A percentile compares a stretch with the other conserved stretches of the same genome.
phyloP scores from a whole-genome alignment of 768 basidiomycete genomes.

The Sistotremastrum suecicum region DNA sequence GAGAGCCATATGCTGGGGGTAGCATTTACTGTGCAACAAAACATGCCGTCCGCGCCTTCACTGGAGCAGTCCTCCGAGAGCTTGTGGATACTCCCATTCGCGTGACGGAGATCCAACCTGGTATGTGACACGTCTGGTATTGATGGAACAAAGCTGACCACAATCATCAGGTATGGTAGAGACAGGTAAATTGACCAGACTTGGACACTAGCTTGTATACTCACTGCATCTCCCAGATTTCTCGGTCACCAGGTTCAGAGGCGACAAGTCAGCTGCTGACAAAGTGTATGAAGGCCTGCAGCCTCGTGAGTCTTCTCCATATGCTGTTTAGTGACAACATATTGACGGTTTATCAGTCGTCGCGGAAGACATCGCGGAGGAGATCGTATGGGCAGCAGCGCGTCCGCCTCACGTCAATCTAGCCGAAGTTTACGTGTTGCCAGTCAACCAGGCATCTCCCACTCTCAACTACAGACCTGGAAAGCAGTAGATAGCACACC shows the following conservation, averaged over 20 bases:
- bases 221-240: constrained; percentile 37
- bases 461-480: constrained; percentile 43
- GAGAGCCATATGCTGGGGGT: constrained; percentile 81
- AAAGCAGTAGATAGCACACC: constrained; percentile 9
- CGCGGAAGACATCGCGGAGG: constrained; percentile 85
- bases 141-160: constrained; percentile 8
- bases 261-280: constrained; percentile 68
- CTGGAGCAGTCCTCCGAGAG: constrained; percentile 66
- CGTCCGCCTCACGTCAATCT: constrained; percentile 89
- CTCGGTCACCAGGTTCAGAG: constrained; percentile 79
- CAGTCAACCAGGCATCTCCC: constrained; percentile 66
- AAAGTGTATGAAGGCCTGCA: constrained; percentile 84
- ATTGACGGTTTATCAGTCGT: constrained; percentile 42
- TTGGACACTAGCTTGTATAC: neutral
- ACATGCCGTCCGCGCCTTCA: constrained; percentile 77
- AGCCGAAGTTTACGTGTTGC: constrained; percentile 65
- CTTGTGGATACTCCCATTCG: constrained; percentile 87
- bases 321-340: no score
- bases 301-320: constrained; percentile 76
- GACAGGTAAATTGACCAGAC: constrained; percentile 23
- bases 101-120: constrained; percentile 90
- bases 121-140: constrained; percentile 21
- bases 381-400: constrained; percentile 93
- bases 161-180: constrained; percentile 56
- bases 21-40: constrained; percentile 91